These are phyloP conservation scores for Parasitella parasitica DNA, from an alignment of 371 early-diverging fungal species.

Conservation along the genomic window DNA sequence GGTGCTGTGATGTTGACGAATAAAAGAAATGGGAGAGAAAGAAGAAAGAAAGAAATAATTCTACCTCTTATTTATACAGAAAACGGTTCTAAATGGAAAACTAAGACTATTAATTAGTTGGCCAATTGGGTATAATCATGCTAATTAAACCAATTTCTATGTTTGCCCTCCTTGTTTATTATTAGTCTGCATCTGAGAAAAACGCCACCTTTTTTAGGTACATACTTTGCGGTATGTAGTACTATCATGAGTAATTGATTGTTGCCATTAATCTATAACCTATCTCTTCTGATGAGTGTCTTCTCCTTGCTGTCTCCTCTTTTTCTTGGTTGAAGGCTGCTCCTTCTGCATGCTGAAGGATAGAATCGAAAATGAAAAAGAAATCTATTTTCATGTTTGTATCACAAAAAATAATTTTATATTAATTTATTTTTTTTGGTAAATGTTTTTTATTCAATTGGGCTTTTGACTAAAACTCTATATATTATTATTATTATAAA, in stretches of 20 bases:
- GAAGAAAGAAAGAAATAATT: background rate
- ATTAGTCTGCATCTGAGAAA: background rate
- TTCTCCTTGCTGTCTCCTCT: background rate
- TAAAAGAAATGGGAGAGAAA: background rate
- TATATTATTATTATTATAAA: too few species aligned
- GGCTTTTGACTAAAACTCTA: background rate
- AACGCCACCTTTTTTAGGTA: constrained; percentile 1
- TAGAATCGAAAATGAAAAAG: too few species aligned
- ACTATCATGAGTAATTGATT: background rate
- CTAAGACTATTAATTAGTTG: background rate
- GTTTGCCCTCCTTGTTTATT: background rate
- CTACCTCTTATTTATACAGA: background rate
- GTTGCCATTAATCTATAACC: background rate
- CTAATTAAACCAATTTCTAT: background rate
- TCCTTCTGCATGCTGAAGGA: background rate
- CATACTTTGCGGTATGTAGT: too few species aligned
- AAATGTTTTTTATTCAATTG: background rate
- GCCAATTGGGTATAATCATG: background rate
- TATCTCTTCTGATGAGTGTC: background rate
- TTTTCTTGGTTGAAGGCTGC: background rate
- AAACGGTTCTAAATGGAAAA: background rate
- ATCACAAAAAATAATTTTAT: background rate
- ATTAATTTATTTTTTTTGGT: background rate
- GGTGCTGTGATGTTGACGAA: background rate
- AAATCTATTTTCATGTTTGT: background rate